phyloP scores from a whole-genome alignment of 805 yeast species.

The Candida maris region DNA sequence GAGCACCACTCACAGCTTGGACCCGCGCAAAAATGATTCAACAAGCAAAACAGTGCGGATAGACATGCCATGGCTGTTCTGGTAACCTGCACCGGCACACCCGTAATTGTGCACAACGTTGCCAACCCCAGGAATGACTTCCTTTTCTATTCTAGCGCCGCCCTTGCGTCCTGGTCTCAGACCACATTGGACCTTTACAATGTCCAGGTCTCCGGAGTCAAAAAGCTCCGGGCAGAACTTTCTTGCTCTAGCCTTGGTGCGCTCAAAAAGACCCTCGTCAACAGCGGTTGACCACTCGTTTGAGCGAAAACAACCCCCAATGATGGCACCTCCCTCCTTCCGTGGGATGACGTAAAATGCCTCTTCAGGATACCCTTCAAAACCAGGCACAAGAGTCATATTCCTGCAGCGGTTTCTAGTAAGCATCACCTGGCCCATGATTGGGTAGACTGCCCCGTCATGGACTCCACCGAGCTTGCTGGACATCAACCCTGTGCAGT shows the following conservation, averaged over 20 bases:
- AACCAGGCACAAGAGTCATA: slow-evolving; percentile 28
- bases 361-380: slow-evolving; percentile 38
- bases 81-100: slow-evolving; percentile 76
- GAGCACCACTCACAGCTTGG: slow-evolving; percentile 6
- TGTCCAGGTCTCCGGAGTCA: slow-evolving; percentile 38
- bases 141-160: slow-evolving; percentile 53
- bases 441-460: slow-evolving; percentile 43
- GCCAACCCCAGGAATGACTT: slow-evolving; percentile 18
- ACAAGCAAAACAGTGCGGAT: slow-evolving; percentile 32
- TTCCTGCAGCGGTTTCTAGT: slow-evolving; percentile 39
- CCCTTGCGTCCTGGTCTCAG: slow-evolving; percentile 63
- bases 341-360: slow-evolving; percentile 62
- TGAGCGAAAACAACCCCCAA: slow-evolving; percentile 49
- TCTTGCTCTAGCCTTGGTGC: slow-evolving; percentile 46
- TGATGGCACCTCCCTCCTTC: slow-evolving; percentile 66
- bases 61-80: slow-evolving; percentile 30
- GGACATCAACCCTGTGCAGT: slow-evolving; percentile 55
- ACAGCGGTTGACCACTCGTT: slow-evolving; percentile 22
- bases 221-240: slow-evolving; percentile 37
- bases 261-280: slow-evolving; percentile 42
- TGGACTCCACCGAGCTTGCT: slow-evolving; percentile 35
- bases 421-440: slow-evolving; percentile 58
- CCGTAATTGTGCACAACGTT: slow-evolving; percentile 61
- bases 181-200: slow-evolving; percentile 54
- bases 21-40: slow-evolving; percentile 20